These are phyloP conservation scores for Harringtonia lauricola DNA, from an alignment of 2,329 filamentous ascomycete species.

Conservation along the genomic window DNA sequence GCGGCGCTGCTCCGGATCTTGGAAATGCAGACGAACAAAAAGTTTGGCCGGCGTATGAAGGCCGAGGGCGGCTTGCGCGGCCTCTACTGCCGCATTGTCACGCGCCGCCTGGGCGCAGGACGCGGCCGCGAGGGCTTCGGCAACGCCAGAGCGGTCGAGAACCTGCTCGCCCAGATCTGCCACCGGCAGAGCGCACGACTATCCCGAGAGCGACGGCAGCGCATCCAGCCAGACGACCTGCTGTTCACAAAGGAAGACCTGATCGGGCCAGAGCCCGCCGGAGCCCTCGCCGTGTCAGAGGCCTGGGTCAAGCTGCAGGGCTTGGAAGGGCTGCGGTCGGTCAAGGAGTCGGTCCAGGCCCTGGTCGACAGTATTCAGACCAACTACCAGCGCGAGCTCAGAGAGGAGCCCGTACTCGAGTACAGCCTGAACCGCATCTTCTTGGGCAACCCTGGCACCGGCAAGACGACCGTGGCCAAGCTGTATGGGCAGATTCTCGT, in stretches of 20 bases:
- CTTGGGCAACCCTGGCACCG: slow-evolving; percentile 61
- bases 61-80: slow-evolving; percentile 49
- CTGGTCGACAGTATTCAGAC: slow-evolving; percentile 49
- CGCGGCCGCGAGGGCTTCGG: slow-evolving; percentile 59
- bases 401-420: slow-evolving; percentile 46
- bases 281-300: slow-evolving; percentile 35
- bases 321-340: slow-evolving; percentile 46
- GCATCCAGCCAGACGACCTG: slow-evolving; percentile 40
- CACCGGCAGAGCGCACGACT: slow-evolving; percentile 50
- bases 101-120: slow-evolving; percentile 47
- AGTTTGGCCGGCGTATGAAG: slow-evolving; percentile 43
- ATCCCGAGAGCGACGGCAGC: slow-evolving; percentile 28
- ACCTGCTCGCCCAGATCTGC: slow-evolving; percentile 40
- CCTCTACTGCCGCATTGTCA: slow-evolving; percentile 52
- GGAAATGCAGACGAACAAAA: slow-evolving; percentile 37
- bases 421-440: slow-evolving; percentile 60
- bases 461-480: slow-evolving; percentile 67
- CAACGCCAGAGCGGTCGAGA: slow-evolving; percentile 61
- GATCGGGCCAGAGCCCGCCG: slow-evolving; percentile 55
- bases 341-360: slow-evolving; percentile 49
- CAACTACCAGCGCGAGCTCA: slow-evolving; percentile 57
- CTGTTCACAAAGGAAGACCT: slow-evolving; percentile 55
- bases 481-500: slow-evolving; percentile 59
- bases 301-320: slow-evolving; percentile 48
- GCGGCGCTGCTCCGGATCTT: slow-evolving; percentile 53